These are phyloP conservation scores for Penicillium canariense DNA, from an alignment of 495 filamentous ascomycete genomes.

Conservation along the genomic window DNA sequence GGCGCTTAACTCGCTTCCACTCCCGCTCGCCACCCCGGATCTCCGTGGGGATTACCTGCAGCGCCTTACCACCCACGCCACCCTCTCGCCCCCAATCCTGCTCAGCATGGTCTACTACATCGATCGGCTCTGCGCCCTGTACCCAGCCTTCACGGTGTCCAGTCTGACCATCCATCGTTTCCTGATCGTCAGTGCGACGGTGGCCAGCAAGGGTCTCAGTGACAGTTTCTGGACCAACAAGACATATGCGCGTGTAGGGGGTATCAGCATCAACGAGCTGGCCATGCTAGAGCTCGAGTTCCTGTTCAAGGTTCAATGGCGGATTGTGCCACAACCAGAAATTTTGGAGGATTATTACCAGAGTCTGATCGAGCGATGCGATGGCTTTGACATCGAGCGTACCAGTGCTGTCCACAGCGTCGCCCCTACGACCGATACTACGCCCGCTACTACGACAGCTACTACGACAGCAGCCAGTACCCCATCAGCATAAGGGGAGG, in stretches of 20 bases:
- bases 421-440: slow-evolving; percentile 5
- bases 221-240: slow-evolving; percentile 98
- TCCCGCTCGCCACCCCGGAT: slow-evolving; percentile 93
- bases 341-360: slow-evolving; percentile 89
- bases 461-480: slow-evolving; percentile 11
- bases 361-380: slow-evolving; percentile 72
- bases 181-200: slow-evolving; percentile 90
- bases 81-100: slow-evolving; percentile 88
- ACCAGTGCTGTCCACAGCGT: slow-evolving; percentile 9
- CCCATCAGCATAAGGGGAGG: slow-evolving; percentile 8
- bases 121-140: slow-evolving; percentile 87
- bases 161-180: slow-evolving; percentile 96
- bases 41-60: slow-evolving; percentile 89
- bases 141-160: slow-evolving; percentile 90
- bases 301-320: slow-evolving; percentile 86
- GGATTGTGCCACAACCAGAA: slow-evolving; percentile 92
- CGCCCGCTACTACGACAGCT: too few relatives aligned
- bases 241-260: slow-evolving; percentile 90
- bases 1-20: slow-evolving; percentile 88
- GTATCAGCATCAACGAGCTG: slow-evolving; percentile 82
- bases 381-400: slow-evolving; percentile 55
- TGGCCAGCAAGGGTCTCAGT: slow-evolving; percentile 91
- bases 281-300: slow-evolving; percentile 95
- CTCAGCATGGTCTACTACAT: slow-evolving; percentile 99
- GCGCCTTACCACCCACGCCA: slow-evolving; percentile 89